Conservation (phyloP, 257 asterid genomes). For the Solanum ahanhuiri region DNA sequence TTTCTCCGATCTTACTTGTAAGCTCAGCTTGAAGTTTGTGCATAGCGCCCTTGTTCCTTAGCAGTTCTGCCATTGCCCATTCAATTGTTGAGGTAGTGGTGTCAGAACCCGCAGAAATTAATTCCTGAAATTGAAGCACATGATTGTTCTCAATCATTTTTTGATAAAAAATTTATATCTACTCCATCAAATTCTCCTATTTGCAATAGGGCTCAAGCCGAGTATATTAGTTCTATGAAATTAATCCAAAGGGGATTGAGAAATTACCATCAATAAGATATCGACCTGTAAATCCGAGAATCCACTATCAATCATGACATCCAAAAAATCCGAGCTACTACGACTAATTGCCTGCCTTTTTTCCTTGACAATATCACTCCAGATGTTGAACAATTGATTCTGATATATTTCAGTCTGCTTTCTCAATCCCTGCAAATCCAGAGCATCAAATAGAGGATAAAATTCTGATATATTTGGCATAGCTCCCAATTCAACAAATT, state of each 20-base stretch:
- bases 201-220: background rate
- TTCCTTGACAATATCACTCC: conserved; percentile 24
- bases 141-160: no score
- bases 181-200: background rate
- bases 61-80: conserved; percentile 27
- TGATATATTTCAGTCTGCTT: background rate
- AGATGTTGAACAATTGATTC: conserved; percentile 4
- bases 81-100: conserved; percentile 30
- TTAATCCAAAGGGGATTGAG: background rate
- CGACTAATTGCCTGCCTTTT: conserved; percentile 1
- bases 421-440: conserved; percentile 34
- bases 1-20: background rate
- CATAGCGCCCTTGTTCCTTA: conserved; percentile 11
- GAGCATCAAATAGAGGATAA: conserved; percentile 14
- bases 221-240: background rate
- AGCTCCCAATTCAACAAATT: conserved; percentile 1
- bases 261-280: conserved; percentile 22
- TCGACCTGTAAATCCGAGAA: conserved; percentile 23
- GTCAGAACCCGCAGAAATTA: conserved; percentile 34
- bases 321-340: conserved; percentile 19
- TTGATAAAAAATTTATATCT: background rate
- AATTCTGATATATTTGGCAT: conserved; percentile 28
- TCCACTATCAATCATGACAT: conserved; percentile 9
- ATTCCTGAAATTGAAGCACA: background rate
- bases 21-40: conserved; percentile 11